Base-by-base conservation (phyloP, 371 early-diverging fungal species). In the Apophysomyces sp. region DNA sequence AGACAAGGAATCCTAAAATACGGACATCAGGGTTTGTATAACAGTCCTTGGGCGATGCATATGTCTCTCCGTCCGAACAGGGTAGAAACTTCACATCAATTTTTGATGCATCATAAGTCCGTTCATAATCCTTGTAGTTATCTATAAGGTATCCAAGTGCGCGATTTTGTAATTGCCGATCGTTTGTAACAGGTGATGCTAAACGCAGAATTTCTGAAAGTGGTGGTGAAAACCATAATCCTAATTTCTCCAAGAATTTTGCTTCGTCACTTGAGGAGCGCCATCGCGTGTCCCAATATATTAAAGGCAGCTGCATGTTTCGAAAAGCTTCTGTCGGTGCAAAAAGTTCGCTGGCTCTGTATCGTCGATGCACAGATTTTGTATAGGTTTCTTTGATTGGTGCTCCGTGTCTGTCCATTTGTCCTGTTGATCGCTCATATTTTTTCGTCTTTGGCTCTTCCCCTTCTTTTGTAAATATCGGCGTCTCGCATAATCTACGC, bases 141-240 rank as follows among this genome's bases (percentile, higher is more conserved):
- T 92, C 91, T n/a, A 92, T 68, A 51, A 96, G 84, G 67, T 92
- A 93, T 0, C 65, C 61, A 4, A 96, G 65, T 4, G 90, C 87
- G 28, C 76, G 66, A 4, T 55, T 65, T 18, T 86, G 86, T 16
- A 80, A 67, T 2, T 44, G 40, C 1, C 63, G 41, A 18, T 80
- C 62, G 0, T 75, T 65, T 0, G 78, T 61, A 4, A 39, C 60
- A 15, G 77, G 70, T 0, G 92, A 73, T 1, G 89, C 86, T 24
- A 86, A 36, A 0, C 55, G 61, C 1, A 94, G 58, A 4, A 94
- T 58, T 1, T 67, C 78, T 3, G 74, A 61, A 26, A 89, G 49
- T 0, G 91, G 81, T 0, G 94, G 89, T 3, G 63, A 53, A 0
- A 65, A 68, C 24, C 76, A 68, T 15, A 96, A 69, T 0, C 94